Evolutionary conservation across 345 rosid species (phyloP).

Genomic region (Physaria fendleri): DNA sequence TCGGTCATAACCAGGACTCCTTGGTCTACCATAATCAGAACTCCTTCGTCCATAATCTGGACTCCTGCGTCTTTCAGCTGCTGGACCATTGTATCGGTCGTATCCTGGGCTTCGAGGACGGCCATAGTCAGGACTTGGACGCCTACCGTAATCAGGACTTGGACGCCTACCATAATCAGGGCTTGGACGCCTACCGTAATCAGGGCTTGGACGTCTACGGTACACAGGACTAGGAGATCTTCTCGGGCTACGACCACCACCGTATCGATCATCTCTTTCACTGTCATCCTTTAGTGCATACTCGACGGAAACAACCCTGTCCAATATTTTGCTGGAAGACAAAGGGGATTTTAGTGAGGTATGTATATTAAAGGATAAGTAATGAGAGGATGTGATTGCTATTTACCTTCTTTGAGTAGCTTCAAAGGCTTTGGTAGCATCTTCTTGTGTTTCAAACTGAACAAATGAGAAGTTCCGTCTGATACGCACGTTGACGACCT

Average conservation of each 20-base stretch:
- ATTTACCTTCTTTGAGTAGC: slow-evolving; percentile 65
- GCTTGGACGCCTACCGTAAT: slow-evolving; percentile 59
- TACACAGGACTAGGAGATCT: slow-evolving; percentile 65
- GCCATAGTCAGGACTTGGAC: slow-evolving; percentile 63
- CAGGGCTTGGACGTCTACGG: slow-evolving; percentile 62
- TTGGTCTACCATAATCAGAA: slow-evolving; percentile 34
- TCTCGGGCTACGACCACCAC: slow-evolving; percentile 48
- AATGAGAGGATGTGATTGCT: background rate
- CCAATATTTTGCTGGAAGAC: slow-evolving; percentile 59
- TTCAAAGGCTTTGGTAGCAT: slow-evolving; percentile 76
- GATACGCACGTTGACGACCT: slow-evolving; percentile 59
- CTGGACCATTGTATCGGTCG: slow-evolving; percentile 50
- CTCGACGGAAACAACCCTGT: slow-evolving; percentile 75
- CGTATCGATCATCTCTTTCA: slow-evolving; percentile 50
- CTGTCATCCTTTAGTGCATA: slow-evolving; percentile 71
- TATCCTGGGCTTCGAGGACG: slow-evolving; percentile 62
- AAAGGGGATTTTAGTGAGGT: background rate
- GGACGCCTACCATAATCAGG: slow-evolving; percentile 37
- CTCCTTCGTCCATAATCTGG: slow-evolving; percentile 43
- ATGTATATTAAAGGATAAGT: background rate
- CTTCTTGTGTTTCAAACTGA: slow-evolving; percentile 78
- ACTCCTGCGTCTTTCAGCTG: slow-evolving; percentile 38
- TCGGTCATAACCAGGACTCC: slow-evolving; percentile 12
- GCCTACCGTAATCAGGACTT: slow-evolving; percentile 57
- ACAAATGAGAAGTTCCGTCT: slow-evolving; percentile 79